Conservation (phyloP, 2,329 filamentous ascomycete species). For the Didymella sp. region DNA sequence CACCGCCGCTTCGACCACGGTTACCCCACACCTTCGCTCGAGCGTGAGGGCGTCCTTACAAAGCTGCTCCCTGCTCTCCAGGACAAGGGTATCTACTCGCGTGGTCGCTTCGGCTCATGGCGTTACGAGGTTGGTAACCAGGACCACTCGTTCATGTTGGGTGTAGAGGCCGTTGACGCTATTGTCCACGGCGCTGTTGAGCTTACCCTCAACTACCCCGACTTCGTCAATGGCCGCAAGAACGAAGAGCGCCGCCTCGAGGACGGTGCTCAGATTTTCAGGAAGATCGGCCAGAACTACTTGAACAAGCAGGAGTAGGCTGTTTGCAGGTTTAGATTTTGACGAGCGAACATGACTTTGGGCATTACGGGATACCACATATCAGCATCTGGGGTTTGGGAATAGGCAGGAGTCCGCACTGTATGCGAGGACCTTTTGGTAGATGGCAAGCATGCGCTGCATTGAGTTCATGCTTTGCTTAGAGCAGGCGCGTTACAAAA, state of each 20-base stretch:
- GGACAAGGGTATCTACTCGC: constrained; percentile 89
- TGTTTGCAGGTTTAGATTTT: constrained; percentile 13
- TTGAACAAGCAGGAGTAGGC: constrained; percentile 22
- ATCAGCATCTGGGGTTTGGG: constrained; percentile 20
- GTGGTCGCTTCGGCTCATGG: constrained; percentile 98
- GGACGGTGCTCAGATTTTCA: constrained; percentile 66
- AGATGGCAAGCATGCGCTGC: constrained; percentile 15
- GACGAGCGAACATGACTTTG: constrained; percentile 18
- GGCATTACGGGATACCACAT: constrained; percentile 23
- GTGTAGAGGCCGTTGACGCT: constrained; percentile 90
- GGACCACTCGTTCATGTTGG: constrained; percentile 97
- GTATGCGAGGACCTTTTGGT: constrained; percentile 16
- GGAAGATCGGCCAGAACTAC: constrained; percentile 22
- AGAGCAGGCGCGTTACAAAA: constrained; percentile 9
- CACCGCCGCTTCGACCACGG: constrained; percentile 98
- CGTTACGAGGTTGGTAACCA: constrained; percentile 97
- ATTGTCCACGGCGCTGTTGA: constrained; percentile 89
- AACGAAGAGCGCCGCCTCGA: constrained; percentile 70
- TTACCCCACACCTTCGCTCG: constrained; percentile 92
- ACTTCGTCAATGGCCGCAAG: constrained; percentile 84
- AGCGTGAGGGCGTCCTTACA: constrained; percentile 93
- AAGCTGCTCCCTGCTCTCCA: constrained; percentile 92
- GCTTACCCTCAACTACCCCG: constrained; percentile 93
- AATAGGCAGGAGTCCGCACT: constrained; percentile 18
- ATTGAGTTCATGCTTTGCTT: constrained; percentile 3